A percentile compares a stretch with the other conserved stretches of the same genome.
Conservation (phyloP, 106 monocot species). For the Dendrobium officinale region DNA sequence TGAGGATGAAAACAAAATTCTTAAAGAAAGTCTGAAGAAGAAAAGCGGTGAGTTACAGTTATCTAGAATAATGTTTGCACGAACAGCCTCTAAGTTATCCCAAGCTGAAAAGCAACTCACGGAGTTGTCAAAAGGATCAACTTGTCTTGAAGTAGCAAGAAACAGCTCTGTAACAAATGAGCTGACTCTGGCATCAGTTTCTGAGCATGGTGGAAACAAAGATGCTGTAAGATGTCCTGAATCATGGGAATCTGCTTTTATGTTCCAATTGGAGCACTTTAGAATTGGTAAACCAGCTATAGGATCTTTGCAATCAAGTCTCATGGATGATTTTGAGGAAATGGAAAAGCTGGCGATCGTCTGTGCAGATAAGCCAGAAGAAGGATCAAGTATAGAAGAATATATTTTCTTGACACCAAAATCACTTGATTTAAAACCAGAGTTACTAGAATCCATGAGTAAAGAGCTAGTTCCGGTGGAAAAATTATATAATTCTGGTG, state of each 20-base stretch:
- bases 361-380: constrained; percentile 23
- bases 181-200: constrained; percentile 27
- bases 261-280: constrained; percentile 59
- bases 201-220: constrained; percentile 26
- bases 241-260: constrained; percentile 69
- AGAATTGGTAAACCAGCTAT: constrained; percentile 33
- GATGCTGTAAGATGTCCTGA: constrained; percentile 48
- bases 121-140: constrained; percentile 22
- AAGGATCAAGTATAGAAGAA: constrained; percentile 10
- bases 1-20: constrained; percentile 63
- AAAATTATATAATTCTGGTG: background rate
- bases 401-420: constrained; percentile 4
- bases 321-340: constrained; percentile 60
- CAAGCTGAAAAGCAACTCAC: constrained; percentile 39
- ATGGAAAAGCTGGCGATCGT: constrained; percentile 50
- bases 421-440: constrained; percentile 8
- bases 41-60: constrained; percentile 46
- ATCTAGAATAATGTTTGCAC: constrained; percentile 35
- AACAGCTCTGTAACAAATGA: constrained; percentile 19
- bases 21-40: constrained; percentile 47
- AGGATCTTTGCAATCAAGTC: constrained; percentile 41
- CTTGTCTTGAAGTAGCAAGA: constrained; percentile 14
- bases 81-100: constrained; percentile 42
- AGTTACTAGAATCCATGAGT: constrained; percentile 12
- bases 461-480: constrained; percentile 28